These are phyloP conservation scores for Schwanniomyces pseudopolymorphus DNA, from an alignment of 805 yeast species.

Conservation along the genomic window DNA sequence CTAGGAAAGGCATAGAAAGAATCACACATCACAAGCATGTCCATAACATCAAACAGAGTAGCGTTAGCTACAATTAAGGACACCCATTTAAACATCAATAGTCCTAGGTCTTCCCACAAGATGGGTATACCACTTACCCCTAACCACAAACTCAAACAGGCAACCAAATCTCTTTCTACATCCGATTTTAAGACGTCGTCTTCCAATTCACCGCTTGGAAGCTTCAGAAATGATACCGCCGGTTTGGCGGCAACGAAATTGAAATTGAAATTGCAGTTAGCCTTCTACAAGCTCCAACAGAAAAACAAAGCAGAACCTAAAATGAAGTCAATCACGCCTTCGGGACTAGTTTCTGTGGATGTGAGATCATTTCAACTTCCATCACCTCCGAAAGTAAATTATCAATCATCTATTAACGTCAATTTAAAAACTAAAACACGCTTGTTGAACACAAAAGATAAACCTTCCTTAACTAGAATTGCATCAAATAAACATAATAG, in stretches of 20 bases:
- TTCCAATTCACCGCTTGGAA: conserved; percentile 1
- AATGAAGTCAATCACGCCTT: conserved; percentile 6
- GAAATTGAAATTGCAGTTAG: conserved; percentile 42
- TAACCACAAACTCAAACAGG: background rate
- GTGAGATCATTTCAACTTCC: conserved; percentile 9
- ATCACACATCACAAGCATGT: background rate
- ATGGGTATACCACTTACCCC: conserved; percentile 6
- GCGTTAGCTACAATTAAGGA: conserved; percentile 40
- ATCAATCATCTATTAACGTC: conserved; percentile 21
- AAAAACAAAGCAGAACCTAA: conserved; percentile 6
- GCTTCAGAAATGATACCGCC: conserved; percentile 25
- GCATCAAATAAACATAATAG: conserved; percentile 16
- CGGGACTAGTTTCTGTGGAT: background rate
- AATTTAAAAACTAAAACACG: conserved; percentile 18
- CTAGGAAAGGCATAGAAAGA: background rate
- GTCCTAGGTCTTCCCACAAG: conserved; percentile 9
- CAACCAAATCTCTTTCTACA: conserved; percentile 1
- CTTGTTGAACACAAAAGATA: conserved; percentile 3
- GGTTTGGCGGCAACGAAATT: conserved; percentile 44
- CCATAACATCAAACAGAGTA: conserved; percentile 22
- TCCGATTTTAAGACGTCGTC: conserved; percentile 3
- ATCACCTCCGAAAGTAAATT: conserved; percentile 13
- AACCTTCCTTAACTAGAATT: conserved; percentile 22
- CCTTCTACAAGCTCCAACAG: conserved; percentile 38
- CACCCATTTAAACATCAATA: conserved; percentile 24